phyloP scores from a whole-genome alignment of 2,329 filamentous ascomycete species.

The Colletotrichum liaoningense region DNA sequence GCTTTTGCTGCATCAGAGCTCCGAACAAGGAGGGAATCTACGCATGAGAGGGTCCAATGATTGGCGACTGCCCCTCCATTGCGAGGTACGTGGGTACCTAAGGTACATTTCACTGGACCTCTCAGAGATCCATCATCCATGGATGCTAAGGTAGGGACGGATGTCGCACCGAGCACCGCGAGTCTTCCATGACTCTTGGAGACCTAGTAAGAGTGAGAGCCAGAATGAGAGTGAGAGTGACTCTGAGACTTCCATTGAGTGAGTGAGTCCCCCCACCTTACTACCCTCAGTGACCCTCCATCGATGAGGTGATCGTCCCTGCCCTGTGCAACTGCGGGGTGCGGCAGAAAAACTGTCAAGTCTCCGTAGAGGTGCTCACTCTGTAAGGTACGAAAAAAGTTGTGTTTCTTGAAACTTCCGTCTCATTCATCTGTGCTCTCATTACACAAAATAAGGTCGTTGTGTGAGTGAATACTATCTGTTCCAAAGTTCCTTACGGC shows the following conservation, averaged over 20 bases:
- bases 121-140: too few species aligned
- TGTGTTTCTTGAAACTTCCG: background rate
- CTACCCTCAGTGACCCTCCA: background rate
- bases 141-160: background rate
- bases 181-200: background rate
- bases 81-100: background rate
- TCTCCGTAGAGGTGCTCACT: background rate
- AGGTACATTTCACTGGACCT: background rate
- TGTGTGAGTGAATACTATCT: background rate
- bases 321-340: constrained; percentile 10
- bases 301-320: constrained; percentile 6
- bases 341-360: background rate
- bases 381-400: background rate
- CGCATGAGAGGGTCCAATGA: background rate
- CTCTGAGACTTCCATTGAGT: background rate
- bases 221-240: background rate
- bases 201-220: too few species aligned
- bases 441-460: background rate
- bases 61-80: constrained; percentile 18
- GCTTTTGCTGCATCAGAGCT: constrained; percentile 8
- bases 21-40: constrained; percentile 8
- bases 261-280: background rate
- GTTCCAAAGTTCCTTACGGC: background rate
- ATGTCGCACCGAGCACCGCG: background rate
- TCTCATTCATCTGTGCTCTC: background rate